These are phyloP conservation scores for Heteromeles arbutifolia DNA, from an alignment of 306 rosid species.

Conservation along the genomic window DNA sequence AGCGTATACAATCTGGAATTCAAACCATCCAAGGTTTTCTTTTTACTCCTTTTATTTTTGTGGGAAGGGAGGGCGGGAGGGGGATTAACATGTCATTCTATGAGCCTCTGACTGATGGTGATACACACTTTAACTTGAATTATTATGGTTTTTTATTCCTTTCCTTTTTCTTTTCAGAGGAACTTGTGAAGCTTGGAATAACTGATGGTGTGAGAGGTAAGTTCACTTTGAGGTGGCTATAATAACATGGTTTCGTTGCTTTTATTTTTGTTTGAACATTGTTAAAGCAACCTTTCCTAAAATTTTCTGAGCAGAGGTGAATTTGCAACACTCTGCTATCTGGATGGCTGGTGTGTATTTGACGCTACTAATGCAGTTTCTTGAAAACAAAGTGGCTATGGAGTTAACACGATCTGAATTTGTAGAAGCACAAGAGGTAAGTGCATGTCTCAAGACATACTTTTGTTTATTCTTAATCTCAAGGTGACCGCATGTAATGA, in stretches of 20 bases:
- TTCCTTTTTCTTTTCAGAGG: constrained; percentile 49
- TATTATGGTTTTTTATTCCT: not conserved
- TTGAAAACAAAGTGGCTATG: constrained; percentile 93
- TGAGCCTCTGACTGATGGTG: not conserved
- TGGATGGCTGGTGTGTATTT: constrained; percentile 98
- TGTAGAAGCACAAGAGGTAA: constrained; percentile 91
- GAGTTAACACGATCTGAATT: constrained; percentile 89
- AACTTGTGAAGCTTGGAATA: constrained; percentile 87
- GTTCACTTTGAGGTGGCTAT: constrained; percentile 27
- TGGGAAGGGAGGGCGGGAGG: not conserved
- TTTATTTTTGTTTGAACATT: constrained; percentile 12
- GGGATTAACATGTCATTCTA: not conserved
- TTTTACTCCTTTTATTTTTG: constrained; percentile 11
- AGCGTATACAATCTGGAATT: constrained; percentile 86
- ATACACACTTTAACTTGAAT: constrained; percentile 12
- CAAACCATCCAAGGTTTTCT: constrained; percentile 54
- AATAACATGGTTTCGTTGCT: not conserved
- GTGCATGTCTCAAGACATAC: constrained; percentile 15
- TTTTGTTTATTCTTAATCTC: not conserved
- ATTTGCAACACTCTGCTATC: constrained; percentile 89
- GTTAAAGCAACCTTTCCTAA: constrained; percentile 19
- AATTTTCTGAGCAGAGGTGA: constrained; percentile 63
- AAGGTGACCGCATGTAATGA: not conserved
- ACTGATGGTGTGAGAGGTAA: constrained; percentile 81
- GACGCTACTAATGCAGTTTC: constrained; percentile 87